phyloP scores from a whole-genome alignment of 2,329 filamentous ascomycete genomes.

The Microsporum ferrugineum region DNA sequence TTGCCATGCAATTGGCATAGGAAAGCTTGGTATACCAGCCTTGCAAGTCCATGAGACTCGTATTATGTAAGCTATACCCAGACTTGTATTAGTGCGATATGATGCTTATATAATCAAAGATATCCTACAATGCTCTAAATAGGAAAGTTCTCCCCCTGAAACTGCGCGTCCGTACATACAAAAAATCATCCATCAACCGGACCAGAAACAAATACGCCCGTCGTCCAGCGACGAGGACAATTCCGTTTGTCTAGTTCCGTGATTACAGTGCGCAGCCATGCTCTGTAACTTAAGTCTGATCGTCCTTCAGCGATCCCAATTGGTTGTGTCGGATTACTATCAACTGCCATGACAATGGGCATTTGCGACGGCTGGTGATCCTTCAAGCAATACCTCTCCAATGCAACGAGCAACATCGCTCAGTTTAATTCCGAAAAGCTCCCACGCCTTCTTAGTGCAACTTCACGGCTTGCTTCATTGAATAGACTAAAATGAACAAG shows the following conservation, averaged over 20 bases:
- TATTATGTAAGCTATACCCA: too few species aligned
- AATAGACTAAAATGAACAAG: not conserved
- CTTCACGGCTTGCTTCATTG: not conserved
- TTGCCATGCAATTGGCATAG: not conserved
- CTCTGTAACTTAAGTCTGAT: not conserved
- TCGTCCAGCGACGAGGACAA: not conserved
- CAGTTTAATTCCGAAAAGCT: not conserved
- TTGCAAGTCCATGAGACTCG: too few species aligned
- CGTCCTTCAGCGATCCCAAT: not conserved
- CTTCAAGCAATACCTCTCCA: not conserved
- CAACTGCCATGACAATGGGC: not conserved
- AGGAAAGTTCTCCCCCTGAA: too few species aligned
- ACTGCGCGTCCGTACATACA: too few species aligned
- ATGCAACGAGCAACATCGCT: not conserved
- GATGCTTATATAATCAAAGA: too few species aligned
- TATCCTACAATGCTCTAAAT: too few species aligned
- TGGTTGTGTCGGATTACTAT: not conserved
- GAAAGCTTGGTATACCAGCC: not conserved
- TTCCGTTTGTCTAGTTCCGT: not conserved
- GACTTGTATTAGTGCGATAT: too few species aligned
- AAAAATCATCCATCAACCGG: not conserved
- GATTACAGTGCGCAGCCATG: not conserved
- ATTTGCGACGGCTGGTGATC: not conserved
- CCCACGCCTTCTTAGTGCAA: not conserved
- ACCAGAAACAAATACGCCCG: not conserved